Evolutionary conservation across 805 yeast genomes (phyloP).

Genomic region (Kodamaea kaohsiungensis): DNA sequence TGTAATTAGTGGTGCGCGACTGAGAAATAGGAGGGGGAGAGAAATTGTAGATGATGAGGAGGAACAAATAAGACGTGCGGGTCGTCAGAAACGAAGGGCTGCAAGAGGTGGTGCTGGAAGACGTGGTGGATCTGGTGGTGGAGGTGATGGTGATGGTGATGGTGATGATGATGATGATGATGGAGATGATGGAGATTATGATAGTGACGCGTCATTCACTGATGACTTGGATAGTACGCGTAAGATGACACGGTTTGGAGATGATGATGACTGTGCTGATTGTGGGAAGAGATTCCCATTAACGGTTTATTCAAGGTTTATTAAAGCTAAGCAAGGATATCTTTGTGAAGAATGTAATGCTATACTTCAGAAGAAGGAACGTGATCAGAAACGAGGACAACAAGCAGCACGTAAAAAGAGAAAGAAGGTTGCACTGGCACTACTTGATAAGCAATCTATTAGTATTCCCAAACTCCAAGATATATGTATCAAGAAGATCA

Average conservation of each 20-base stretch:
- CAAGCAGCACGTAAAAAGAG: slow-evolving; percentile 69
- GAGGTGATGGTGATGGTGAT: not conserved
- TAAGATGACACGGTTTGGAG: slow-evolving; percentile 37
- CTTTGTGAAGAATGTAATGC: slow-evolving; percentile 64
- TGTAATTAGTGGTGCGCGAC: not conserved
- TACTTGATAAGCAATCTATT: slow-evolving; percentile 68
- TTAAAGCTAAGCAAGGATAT: slow-evolving; percentile 58
- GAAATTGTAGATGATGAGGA: not conserved
- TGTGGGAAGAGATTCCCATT: slow-evolving; percentile 62
- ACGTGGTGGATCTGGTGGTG: slow-evolving; percentile 9
- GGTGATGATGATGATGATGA: slow-evolving; percentile 29
- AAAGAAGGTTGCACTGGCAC: slow-evolving; percentile 79
- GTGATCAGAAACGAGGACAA: slow-evolving; percentile 51
- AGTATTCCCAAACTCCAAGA: slow-evolving; percentile 77
- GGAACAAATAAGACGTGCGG: slow-evolving; percentile 4
- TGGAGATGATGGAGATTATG: slow-evolving; percentile 35
- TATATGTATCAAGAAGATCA: slow-evolving; percentile 67
- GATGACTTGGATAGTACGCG: not conserved
- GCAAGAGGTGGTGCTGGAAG: slow-evolving; percentile 25
- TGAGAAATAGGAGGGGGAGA: not conserved
- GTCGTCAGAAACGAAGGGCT: slow-evolving; percentile 10
- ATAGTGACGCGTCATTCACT: slow-evolving; percentile 18
- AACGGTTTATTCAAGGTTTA: slow-evolving; percentile 63
- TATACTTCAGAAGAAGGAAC: slow-evolving; percentile 39
- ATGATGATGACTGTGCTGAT: slow-evolving; percentile 60